Conservation (phyloP, 2,329 filamentous ascomycete species). For the Claviceps capensis region DNA sequence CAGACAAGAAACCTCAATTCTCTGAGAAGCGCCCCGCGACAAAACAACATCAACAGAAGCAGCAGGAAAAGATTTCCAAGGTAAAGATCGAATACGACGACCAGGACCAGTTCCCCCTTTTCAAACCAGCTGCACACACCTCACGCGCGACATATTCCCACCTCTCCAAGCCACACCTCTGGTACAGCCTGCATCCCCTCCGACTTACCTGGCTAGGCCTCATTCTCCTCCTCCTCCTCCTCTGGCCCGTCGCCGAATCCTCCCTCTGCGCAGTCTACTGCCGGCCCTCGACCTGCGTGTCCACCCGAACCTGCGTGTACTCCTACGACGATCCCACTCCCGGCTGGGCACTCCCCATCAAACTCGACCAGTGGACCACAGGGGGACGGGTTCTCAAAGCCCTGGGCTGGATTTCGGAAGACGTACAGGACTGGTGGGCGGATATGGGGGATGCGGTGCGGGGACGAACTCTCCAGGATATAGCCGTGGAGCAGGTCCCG, state of each 20-base stretch:
- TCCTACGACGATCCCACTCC: constrained; percentile 44
- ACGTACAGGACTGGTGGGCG: constrained; percentile 31
- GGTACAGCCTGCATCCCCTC: constrained; percentile 27
- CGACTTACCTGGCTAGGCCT: constrained; percentile 35
- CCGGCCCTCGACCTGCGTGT: constrained; percentile 35
- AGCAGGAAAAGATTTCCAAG: background rate
- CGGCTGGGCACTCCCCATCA: constrained; percentile 46
- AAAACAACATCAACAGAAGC: background rate
- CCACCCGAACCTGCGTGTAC: constrained; percentile 34
- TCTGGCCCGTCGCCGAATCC: constrained; percentile 44
- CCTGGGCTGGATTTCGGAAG: constrained; percentile 24
- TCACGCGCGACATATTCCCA: constrained; percentile 22
- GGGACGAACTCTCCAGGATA: constrained; percentile 29
- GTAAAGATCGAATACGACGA: background rate
- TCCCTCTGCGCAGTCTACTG: constrained; percentile 40
- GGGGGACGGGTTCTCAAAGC: constrained; percentile 33
- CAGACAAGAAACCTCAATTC: constrained; percentile 12
- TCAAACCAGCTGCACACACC: constrained; percentile 5
- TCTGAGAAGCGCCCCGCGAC: background rate
- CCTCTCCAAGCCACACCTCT: constrained; percentile 34
- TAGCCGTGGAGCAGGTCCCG: constrained; percentile 29
- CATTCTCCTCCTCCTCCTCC: constrained; percentile 25
- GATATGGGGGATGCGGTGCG: constrained; percentile 33
- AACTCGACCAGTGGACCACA: constrained; percentile 47
- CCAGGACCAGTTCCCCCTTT: constrained; percentile 3